These are phyloP conservation scores for Pestalotiopsis sp. DNA, from an alignment of 2,329 filamentous ascomycete species.

Conservation along the genomic window DNA sequence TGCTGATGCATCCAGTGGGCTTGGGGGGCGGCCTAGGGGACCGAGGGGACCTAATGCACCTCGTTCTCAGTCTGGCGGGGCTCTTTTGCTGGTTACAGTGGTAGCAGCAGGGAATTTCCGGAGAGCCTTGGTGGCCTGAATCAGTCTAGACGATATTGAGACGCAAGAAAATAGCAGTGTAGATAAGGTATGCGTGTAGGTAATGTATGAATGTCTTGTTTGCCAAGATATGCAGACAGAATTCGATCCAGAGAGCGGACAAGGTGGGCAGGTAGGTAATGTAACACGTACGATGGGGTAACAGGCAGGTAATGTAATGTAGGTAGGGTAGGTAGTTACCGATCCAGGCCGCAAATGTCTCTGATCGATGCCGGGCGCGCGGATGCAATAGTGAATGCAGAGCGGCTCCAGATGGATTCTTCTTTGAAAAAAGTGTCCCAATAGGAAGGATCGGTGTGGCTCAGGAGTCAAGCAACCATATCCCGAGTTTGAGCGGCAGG, in stretches of 20 bases:
- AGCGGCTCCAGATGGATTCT: conserved; percentile 24
- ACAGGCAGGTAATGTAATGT: not conserved
- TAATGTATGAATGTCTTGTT: not conserved
- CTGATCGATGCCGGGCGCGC: conserved; percentile 5
- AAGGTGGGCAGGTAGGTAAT: not conserved
- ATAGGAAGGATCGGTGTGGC: conserved; percentile 6
- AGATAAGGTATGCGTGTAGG: not conserved
- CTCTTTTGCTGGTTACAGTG: not conserved
- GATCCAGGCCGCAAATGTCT: not conserved
- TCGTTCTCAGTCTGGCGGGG: not conserved
- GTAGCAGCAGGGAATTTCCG: not conserved
- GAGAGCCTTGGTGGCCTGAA: not conserved
- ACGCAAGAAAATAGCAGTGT: too few relatives aligned
- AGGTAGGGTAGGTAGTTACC: not conserved
- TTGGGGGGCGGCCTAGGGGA: not conserved
- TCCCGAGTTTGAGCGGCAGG: not conserved
- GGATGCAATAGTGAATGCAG: conserved; percentile 26
- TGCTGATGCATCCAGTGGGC: not conserved
- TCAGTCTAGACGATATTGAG: not conserved
- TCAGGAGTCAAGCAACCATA: not conserved
- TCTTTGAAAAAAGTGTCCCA: conserved; percentile 17
- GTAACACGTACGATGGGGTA: not conserved
- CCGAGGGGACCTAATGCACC: conserved; percentile 1
- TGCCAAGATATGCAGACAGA: too few relatives aligned
- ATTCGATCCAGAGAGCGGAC: too few relatives aligned